phyloP scores from a whole-genome alignment of 805 yeast genomes.

The Jamesozyma gamospora region DNA sequence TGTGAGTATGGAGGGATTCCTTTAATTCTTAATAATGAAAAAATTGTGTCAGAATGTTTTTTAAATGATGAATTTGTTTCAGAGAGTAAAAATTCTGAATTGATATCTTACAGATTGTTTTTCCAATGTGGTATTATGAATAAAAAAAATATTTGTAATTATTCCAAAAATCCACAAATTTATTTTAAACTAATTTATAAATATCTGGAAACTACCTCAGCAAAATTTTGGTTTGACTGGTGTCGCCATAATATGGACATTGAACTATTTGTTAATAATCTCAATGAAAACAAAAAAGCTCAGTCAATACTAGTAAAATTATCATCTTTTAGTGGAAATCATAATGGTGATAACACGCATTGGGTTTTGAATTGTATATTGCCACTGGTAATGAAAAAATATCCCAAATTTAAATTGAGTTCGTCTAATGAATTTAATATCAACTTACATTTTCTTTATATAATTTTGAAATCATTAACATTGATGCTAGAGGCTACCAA shows the following conservation, averaged over 20 bases:
- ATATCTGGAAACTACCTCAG: slow-evolving; percentile 15
- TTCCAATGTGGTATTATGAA: slow-evolving; percentile 24
- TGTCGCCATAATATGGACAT: slow-evolving; percentile 14
- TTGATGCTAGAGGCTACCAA: slow-evolving; percentile 8
- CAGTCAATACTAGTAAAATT: slow-evolving; percentile 21
- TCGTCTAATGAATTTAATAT: neutral
- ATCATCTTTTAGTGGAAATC: slow-evolving; percentile 6
- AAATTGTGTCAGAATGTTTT: slow-evolving; percentile 2
- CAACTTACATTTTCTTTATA: slow-evolving; percentile 11
- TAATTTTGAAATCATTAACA: slow-evolving; percentile 20
- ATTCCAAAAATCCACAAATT: slow-evolving; percentile 8
- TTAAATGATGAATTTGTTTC: neutral
- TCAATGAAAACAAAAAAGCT: slow-evolving; percentile 9
- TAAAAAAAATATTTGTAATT: slow-evolving; percentile 6
- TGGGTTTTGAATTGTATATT: slow-evolving; percentile 15
- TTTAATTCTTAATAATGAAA: slow-evolving; percentile 8
- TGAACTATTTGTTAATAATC: slow-evolving; percentile 5
- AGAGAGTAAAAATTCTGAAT: neutral
- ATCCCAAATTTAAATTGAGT: slow-evolving; percentile 1
- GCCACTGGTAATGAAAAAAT: slow-evolving; percentile 3
- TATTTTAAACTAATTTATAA: slow-evolving; percentile 16
- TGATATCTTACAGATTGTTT: slow-evolving; percentile 2
- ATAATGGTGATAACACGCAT: slow-evolving; percentile 3
- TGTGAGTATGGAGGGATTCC: slow-evolving; percentile 22
- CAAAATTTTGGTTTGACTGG: slow-evolving; percentile 23